Evolutionary conservation across 306 rosid genomes (phyloP), one percentile per base, ranked within the genome.

Genomic region (Hippophae rhamnoides): DNA sequence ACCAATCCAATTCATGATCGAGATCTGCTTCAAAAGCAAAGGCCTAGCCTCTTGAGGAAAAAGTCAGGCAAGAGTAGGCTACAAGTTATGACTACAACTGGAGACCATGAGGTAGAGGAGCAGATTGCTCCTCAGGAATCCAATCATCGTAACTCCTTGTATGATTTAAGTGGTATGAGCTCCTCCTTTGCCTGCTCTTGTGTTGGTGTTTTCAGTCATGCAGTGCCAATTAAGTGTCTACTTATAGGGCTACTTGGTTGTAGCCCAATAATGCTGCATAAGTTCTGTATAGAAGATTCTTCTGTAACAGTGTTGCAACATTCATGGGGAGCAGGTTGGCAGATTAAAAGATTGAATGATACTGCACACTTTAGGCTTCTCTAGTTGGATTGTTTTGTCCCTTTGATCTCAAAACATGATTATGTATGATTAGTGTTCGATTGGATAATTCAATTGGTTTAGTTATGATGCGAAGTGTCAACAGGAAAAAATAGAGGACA

Each of bases 241-340:
- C 88, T 92, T 66, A 82, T 95, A 3, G 95, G 93, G 52, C 74
- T 92, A 73, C 96, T 88, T 47, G 99, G 89, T 56, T 92, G 99
- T 70, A 82, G 95, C 72, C 85, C 95, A 3, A 52, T 74, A 65
- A 84, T 88, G 93, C 81, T 82, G 5, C 86, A 80, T 42, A 92
- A 85, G 81, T 76, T 92, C 53, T 87, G 96, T 86, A 75, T 92
- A 53, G 99, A 84, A 45, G 94, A 92, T 67, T 88, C 99, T 73
- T 92, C 99, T 0, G 88, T 92, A 69, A 88, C 99, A 50, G 95
- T 92, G 62, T 66, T 92, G 76, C 99, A 88, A 72, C 96, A 92
- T 82, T 85, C 99, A 47, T 78, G 83, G 78, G 82, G 81, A 79
- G 70, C 96, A 40, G 99, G 99, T 62, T 92, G 96, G 99, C 99